A percentile compares a stretch with the other conserved stretches of the same genome.
Conservation (phyloP, 2,329 filamentous ascomycete species). For the Rhynchosporium agropyri region DNA sequence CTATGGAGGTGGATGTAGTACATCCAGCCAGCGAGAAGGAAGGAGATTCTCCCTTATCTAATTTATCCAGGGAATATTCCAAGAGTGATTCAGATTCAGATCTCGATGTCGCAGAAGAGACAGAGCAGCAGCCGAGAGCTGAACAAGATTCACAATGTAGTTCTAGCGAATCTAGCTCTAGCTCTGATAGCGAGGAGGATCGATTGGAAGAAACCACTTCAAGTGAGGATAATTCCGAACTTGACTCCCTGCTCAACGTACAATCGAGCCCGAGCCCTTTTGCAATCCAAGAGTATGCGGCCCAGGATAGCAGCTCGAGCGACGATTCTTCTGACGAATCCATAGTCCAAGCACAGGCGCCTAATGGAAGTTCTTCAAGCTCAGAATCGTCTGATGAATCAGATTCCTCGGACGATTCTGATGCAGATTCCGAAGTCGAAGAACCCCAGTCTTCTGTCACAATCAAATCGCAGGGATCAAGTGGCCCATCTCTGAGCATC, state of each 20-base stretch:
- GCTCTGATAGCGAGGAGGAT: conserved; percentile 6
- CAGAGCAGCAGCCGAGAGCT: not conserved
- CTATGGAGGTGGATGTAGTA: not conserved
- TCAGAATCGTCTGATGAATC: conserved; percentile 21
- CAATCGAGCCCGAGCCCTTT: conserved; percentile 8
- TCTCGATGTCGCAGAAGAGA: not conserved
- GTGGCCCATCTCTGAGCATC: conserved; percentile 57
- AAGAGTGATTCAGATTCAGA: not conserved
- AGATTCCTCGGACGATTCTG: conserved; percentile 26
- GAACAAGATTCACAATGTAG: not conserved
- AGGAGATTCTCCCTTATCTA: conserved; percentile 5
- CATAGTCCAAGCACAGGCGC: not conserved
- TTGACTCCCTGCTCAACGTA: conserved; percentile 1
- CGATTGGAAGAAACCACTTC: conserved; percentile 12
- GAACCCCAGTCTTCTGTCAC: conserved; percentile 26
- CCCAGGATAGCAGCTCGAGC: conserved; percentile 14
- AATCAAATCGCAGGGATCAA: conserved; percentile 47
- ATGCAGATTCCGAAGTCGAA: conserved; percentile 24
- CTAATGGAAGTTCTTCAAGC: conserved; percentile 7
- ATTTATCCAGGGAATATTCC: conserved; percentile 7
- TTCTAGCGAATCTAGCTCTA: conserved; percentile 11
- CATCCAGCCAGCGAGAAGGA: not conserved
- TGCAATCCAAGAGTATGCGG: conserved; percentile 26
- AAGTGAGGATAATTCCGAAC: conserved; percentile 15
- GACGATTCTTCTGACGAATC: conserved; percentile 21